These are phyloP conservation scores for Apiosordaria backusii DNA, from an alignment of 495 filamentous ascomycete genomes.

Conservation along the genomic window DNA sequence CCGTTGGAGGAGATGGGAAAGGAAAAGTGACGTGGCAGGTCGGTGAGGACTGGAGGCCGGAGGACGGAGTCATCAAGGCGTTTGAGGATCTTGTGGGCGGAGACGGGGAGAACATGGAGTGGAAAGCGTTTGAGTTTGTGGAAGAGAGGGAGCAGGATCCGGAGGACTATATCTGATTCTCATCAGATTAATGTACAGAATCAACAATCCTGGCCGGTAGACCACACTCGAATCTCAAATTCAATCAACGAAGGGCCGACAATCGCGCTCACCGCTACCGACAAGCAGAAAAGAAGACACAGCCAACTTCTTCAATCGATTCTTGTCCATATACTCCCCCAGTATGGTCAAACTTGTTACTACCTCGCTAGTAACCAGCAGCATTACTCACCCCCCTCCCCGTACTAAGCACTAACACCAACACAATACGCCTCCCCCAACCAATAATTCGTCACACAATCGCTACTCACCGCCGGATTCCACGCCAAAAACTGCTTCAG, in stretches of 20 bases:
- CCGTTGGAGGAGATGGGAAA: constrained; percentile 8
- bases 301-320: too few species aligned
- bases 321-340: too few species aligned
- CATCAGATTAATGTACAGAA: not conserved
- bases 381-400: too few species aligned
- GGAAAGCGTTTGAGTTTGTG: not conserved
- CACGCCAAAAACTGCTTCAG: constrained; percentile 19
- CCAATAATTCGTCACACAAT: constrained; percentile 20
- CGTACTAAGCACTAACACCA: too few species aligned
- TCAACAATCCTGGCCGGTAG: not conserved
- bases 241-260: too few species aligned
- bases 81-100: constrained; percentile 16
- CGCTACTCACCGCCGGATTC: constrained; percentile 18
- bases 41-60: constrained; percentile 17
- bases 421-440: constrained; percentile 24
- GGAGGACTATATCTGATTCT: too few species aligned
- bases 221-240: not conserved
- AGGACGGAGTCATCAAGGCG: constrained; percentile 10
- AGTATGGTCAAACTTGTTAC: too few species aligned
- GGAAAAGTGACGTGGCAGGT: constrained; percentile 22
- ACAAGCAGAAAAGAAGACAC: too few species aligned
- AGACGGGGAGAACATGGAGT: constrained; percentile 8
- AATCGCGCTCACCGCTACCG: too few species aligned
- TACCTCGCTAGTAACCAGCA: too few species aligned
- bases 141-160: not conserved